Conservation (phyloP, 768 basidiomycete genomes). For the Russula compacta region DNA sequence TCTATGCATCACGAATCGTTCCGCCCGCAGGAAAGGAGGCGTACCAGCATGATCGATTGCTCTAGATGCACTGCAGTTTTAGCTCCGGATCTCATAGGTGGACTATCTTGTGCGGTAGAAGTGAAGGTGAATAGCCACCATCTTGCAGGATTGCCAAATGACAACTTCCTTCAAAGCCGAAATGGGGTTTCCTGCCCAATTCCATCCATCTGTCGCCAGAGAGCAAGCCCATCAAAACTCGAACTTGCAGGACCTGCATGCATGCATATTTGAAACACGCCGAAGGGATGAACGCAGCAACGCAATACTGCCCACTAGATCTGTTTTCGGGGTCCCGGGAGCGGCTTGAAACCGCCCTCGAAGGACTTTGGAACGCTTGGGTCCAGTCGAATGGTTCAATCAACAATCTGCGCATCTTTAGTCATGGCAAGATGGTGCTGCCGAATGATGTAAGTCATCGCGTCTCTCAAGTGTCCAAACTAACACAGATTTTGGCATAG, state of each 20-base stretch:
- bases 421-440: constrained; percentile 47
- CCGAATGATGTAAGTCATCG: constrained; percentile 46
- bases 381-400: constrained; percentile 45
- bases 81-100: constrained; percentile 72
- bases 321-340: constrained; percentile 62
- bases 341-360: constrained; percentile 60
- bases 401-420: constrained; percentile 82
- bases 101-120: constrained; percentile 63
- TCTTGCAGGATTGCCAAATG: not conserved
- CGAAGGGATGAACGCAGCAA: constrained; percentile 31
- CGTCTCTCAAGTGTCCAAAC: not conserved
- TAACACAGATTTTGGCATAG: constrained; percentile 6
- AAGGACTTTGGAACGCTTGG: constrained; percentile 70
- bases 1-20: constrained; percentile 34
- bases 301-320: constrained; percentile 81
- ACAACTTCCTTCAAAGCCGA: constrained; percentile 50
- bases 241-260: constrained; percentile 87
- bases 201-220: constrained; percentile 47
- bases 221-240: constrained; percentile 51
- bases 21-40: constrained; percentile 50
- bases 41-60: constrained; percentile 51
- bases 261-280: constrained; percentile 50
- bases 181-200: constrained; percentile 90
- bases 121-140: constrained; percentile 63
- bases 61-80: constrained; percentile 49